Evolutionary conservation across 2,329 filamentous ascomycete genomes (phyloP), one percentile per base, ranked within the genome.

Genomic region (Aspergillus sp.): DNA sequence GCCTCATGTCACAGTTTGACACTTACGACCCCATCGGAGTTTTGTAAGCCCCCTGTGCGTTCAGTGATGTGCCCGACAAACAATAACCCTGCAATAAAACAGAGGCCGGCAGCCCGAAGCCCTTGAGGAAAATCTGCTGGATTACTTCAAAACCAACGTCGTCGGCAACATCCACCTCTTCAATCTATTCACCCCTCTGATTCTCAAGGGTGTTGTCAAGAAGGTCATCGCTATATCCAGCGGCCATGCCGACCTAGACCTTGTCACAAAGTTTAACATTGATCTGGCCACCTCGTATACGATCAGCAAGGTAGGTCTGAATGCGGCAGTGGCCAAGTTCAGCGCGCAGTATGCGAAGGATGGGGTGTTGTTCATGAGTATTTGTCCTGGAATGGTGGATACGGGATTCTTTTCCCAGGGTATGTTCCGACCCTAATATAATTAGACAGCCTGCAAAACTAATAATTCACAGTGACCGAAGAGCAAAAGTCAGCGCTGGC

Each of bases 281-380:
- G 68, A 74, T 0, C 54, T 70, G 1, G 61, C 64, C 0, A 61
- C 73, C 0, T 67, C 78, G 0, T 87, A 87, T 62, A 62, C 80
- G 1, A 75, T 77, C 22, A 80, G 75, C 68, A 85, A 86, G 67
- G 83, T 78, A 0, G 85, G 81, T 0, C 18, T 82, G 47, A 87
- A 87, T 64, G 69, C 81, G 16, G 74, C 79, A 1, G 71, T 84
- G 1, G 81, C 81, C 61, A 87, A 87, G 70, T 86, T 79, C 67
- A 79, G 74, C 57, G 79, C 78, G 0, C 71, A 82, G 63, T 82
- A 83, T 61, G 75, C 73, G 51, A 73, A 78, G 32, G 74, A 85
- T 0, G 83, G 81, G 0, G 75, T 87, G 0, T 66, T 85, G 0
- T 83, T 86, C 68, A 61, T 87, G 59, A 73, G 72, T 9, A 68